Base-by-base conservation (phyloP, 805 yeast genomes). In the Candida sonorensis region DNA sequence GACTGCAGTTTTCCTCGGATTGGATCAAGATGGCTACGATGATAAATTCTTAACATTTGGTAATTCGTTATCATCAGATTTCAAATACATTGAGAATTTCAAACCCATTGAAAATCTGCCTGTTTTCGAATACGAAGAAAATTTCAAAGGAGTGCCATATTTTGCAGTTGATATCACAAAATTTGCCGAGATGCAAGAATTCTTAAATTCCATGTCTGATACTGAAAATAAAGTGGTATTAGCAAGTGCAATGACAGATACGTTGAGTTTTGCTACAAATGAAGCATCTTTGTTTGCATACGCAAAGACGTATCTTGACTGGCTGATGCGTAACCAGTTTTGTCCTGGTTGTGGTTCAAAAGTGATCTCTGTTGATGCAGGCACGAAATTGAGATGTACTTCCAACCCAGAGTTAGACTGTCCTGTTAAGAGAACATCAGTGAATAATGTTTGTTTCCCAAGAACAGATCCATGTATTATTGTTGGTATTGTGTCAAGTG, bases 381-480 rank as follows among this genome's bases (percentile, higher is more conserved):
- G 92, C 0, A 77, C 84, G 1, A 73, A 76, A 50, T 48, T 77
- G 27, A 34, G 44, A 10, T 80, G 88, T 50, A 59, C 72, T 10
- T 45, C 55, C n/a, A n/a, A n/a, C 10, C 63, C 57, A 48, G 27
- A 24, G 7, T 24, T 31, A n/a, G 24, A 55, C 22, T 51, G 64
- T 39, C 56, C 65, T 1, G 71, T 62, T 2, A 63, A 72, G 35
- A 48, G 50, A 24, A 55, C 63, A 0, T 33, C 57, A 0, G 81
- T 85, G 15, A 76, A 84, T 27, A 88, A 90, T 51, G 77, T 84
- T 14, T 75, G 86, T 14, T 90, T 85, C 64, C 98, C 98, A 11
- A 66, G 98, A 34, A 83, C 95, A 0, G 98, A 90, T 55, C 81
- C 94, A 7, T 92, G 84, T 3, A 75, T 84, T 22, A 90, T 90